These are phyloP conservation scores for Pavlovales sp. DNA, from an alignment of 208 protist species.

Conservation along the genomic window DNA sequence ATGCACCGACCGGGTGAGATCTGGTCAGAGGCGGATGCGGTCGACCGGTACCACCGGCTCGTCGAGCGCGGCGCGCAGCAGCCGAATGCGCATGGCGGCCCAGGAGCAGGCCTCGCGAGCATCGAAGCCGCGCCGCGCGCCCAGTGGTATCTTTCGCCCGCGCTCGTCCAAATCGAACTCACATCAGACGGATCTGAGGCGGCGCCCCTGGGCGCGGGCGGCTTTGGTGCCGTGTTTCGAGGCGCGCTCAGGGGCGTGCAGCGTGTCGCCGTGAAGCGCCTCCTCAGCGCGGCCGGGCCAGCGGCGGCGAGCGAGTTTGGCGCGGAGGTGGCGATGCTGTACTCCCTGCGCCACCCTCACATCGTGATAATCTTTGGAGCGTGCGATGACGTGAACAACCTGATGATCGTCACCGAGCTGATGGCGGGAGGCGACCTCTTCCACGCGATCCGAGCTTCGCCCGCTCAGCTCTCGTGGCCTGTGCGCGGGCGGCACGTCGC, in stretches of 20 bases:
- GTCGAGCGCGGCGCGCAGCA: too few species aligned
- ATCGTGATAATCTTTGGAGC: background rate
- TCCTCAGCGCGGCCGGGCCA: background rate
- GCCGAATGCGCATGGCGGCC: too few species aligned
- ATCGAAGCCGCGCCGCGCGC: too few species aligned
- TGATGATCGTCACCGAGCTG: constrained; percentile 4
- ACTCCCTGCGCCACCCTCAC: background rate
- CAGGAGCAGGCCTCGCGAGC: too few species aligned
- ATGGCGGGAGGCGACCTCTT: background rate
- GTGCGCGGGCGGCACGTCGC: background rate
- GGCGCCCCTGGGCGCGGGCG: background rate
- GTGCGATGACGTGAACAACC: background rate
- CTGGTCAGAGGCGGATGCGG: too few species aligned
- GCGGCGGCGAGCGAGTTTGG: background rate
- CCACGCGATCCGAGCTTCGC: background rate
- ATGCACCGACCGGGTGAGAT: too few species aligned
- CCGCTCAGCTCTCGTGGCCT: background rate
- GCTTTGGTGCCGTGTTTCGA: background rate
- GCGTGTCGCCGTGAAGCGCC: background rate
- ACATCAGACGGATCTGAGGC: too few species aligned
- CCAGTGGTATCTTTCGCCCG: too few species aligned
- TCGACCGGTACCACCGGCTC: too few species aligned
- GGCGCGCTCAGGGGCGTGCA: background rate
- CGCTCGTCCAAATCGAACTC: too few species aligned
- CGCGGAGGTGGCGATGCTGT: background rate